These are phyloP conservation scores for Megacollybia platyphylla DNA, from an alignment of 1,284 basidiomycete species.

Conservation along the genomic window DNA sequence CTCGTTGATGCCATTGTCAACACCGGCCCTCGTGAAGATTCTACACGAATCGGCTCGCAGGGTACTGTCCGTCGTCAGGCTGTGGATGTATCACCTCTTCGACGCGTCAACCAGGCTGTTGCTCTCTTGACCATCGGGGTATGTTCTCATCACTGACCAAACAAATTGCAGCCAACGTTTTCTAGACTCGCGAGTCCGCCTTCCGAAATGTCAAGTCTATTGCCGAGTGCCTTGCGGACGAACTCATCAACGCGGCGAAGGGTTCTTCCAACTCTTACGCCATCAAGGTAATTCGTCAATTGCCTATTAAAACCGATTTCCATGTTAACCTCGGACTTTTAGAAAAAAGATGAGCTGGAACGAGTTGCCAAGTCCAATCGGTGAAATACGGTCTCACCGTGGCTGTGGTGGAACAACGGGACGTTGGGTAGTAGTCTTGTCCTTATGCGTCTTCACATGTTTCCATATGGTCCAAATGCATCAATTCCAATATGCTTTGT, in stretches of 20 bases:
- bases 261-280: slow-evolving; percentile 99
- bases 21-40: slow-evolving; percentile 99
- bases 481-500: background rate
- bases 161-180: slow-evolving; percentile 7
- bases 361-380: slow-evolving; percentile 99
- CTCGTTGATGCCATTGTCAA: slow-evolving; percentile 99
- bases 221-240: slow-evolving; percentile 97
- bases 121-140: slow-evolving; percentile 93
- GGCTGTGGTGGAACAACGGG: background rate
- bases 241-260: slow-evolving; percentile 99
- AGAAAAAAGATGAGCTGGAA: slow-evolving; percentile 96
- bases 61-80: slow-evolving; percentile 99
- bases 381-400: slow-evolving; percentile 27
- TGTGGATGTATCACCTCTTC: slow-evolving; percentile 97
- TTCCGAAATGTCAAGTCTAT: slow-evolving; percentile 99
- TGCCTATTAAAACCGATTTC: slow-evolving; percentile 4
- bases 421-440: background rate
- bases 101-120: slow-evolving; percentile 97
- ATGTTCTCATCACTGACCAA: slow-evolving; percentile 19
- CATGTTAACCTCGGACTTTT: slow-evolving; percentile 3
- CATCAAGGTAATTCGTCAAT: slow-evolving; percentile 65
- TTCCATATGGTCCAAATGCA: background rate
- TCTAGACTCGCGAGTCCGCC: slow-evolving; percentile 92
- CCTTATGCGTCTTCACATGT: background rate
- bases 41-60: slow-evolving; percentile 99